These are phyloP conservation scores for Cercospora sp. DNA, from an alignment of 2,329 filamentous ascomycete species.

Conservation along the genomic window DNA sequence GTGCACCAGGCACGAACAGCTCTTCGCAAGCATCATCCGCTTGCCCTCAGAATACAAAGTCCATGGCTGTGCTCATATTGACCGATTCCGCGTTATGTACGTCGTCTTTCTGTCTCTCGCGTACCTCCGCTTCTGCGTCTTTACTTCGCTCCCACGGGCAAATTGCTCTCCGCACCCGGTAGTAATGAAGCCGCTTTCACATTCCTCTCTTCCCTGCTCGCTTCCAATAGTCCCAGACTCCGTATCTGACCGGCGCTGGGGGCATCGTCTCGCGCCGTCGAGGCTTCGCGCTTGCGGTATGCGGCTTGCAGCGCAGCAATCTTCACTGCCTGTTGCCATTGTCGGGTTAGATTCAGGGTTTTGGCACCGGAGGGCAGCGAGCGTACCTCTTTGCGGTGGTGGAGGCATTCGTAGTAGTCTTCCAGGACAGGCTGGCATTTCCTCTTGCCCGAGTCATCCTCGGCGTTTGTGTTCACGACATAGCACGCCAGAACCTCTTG, in stretches of 20 bases:
- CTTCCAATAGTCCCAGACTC: slow-evolving; percentile 75
- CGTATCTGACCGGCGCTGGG: slow-evolving; percentile 84
- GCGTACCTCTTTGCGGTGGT: slow-evolving; percentile 96
- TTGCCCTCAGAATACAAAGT: not conserved
- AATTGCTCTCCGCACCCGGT: slow-evolving; percentile 37
- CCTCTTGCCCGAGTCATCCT: slow-evolving; percentile 77
- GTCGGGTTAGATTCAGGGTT: not conserved
- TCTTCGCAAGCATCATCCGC: not conserved
- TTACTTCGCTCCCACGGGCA: slow-evolving; percentile 21
- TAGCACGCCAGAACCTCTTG: slow-evolving; percentile 99
- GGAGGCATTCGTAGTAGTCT: slow-evolving; percentile 98
- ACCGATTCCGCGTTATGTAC: not conserved
- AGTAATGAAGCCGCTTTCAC: slow-evolving; percentile 48
- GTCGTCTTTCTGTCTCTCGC: not conserved
- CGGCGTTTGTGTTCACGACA: slow-evolving; percentile 82
- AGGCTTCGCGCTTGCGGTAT: slow-evolving; percentile 75
- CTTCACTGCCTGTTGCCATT: slow-evolving; percentile 65
- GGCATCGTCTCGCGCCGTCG: slow-evolving; percentile 74
- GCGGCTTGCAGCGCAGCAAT: slow-evolving; percentile 76
- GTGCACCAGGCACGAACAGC: not conserved
- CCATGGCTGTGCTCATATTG: not conserved
- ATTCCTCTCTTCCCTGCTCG: slow-evolving; percentile 72
- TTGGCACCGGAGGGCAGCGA: not conserved
- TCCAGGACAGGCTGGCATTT: slow-evolving; percentile 85
- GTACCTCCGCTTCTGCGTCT: not conserved